Percentiles rank a stretch among this genome's conserved stretches.
Evolutionary conservation across 176 grass and related monocot genomes (phyloP).

Genomic region (Panicum miliaceum): DNA sequence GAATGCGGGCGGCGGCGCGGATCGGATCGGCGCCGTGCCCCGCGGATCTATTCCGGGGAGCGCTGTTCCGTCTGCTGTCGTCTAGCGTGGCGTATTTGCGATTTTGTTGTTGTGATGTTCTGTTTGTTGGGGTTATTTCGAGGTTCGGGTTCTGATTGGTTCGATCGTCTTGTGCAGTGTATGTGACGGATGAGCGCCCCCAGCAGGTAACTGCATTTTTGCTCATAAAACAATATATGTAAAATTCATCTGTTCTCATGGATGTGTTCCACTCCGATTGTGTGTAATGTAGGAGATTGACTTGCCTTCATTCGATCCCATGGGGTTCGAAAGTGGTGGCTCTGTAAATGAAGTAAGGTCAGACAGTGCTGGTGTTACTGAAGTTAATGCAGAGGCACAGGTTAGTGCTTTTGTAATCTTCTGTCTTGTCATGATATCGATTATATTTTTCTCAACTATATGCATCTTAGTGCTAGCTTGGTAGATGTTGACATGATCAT

Average conservation of each 20-base stretch:
- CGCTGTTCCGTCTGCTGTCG: slow-evolving; percentile 26
- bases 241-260: neutral
- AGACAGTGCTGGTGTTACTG: neutral
- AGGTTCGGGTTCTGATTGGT: slow-evolving; percentile 41
- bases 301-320: slow-evolving; percentile 40
- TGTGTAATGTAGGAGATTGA: slow-evolving; percentile 54
- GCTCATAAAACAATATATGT: neutral
- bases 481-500: slow-evolving; percentile 45
- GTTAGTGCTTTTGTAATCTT: slow-evolving; percentile 40
- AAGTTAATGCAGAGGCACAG: slow-evolving; percentile 37
- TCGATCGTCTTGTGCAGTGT: slow-evolving; percentile 63
- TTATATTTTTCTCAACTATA: neutral
- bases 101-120: slow-evolving; percentile 17
- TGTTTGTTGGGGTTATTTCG: slow-evolving; percentile 7
- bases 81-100: slow-evolving; percentile 20
- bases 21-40: slow-evolving; percentile 48
- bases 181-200: slow-evolving; percentile 85
- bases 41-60: slow-evolving; percentile 48
- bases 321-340: neutral
- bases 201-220: slow-evolving; percentile 60
- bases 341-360: slow-evolving; percentile 11
- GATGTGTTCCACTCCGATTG: slow-evolving; percentile 22
- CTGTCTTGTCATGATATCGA: slow-evolving; percentile 16
- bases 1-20: slow-evolving; percentile 46
- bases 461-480: neutral